Evolutionary conservation across 495 filamentous ascomycete species (phyloP).

Genomic region (Tetracladium setigerum): DNA sequence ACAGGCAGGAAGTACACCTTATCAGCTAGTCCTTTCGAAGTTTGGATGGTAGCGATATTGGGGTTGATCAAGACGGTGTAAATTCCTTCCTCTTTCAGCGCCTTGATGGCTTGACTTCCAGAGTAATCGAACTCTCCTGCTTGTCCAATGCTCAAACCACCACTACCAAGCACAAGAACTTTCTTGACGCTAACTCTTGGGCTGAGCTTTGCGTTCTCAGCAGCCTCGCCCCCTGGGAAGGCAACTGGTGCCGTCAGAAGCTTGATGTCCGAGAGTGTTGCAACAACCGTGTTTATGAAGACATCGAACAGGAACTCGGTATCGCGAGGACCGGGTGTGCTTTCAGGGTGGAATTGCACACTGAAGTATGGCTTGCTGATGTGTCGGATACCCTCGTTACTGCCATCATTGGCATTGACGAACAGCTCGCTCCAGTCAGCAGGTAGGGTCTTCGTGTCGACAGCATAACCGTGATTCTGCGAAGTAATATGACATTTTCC

Average conservation of each 20-base stretch:
- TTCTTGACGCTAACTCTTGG: slow-evolving; percentile 85
- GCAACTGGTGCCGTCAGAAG: slow-evolving; percentile 61
- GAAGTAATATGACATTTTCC: slow-evolving; percentile 98
- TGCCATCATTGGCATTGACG: slow-evolving; percentile 95
- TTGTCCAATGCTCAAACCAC: slow-evolving; percentile 92
- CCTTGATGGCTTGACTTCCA: slow-evolving; percentile 92
- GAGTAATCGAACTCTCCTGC: slow-evolving; percentile 98
- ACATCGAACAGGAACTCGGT: slow-evolving; percentile 96
- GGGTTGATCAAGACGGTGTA: slow-evolving; percentile 95
- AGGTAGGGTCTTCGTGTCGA: slow-evolving; percentile 70
- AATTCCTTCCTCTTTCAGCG: slow-evolving; percentile 91
- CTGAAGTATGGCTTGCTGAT: slow-evolving; percentile 83
- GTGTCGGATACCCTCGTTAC: slow-evolving; percentile 95
- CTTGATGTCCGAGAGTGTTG: slow-evolving; percentile 48
- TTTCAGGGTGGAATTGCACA: slow-evolving; percentile 98
- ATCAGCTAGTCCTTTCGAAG: slow-evolving; percentile 92
- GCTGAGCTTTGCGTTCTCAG: slow-evolving; percentile 66
- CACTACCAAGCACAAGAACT: slow-evolving; percentile 86
- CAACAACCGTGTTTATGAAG: slow-evolving; percentile 77
- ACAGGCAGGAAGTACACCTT: slow-evolving; percentile 98
- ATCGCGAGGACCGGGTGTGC: slow-evolving; percentile 90
- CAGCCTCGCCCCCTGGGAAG: slow-evolving; percentile 76
- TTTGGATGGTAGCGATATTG: slow-evolving; percentile 98
- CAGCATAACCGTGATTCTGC: slow-evolving; percentile 94
- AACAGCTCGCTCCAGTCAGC: slow-evolving; percentile 85